phyloP scores from a whole-genome alignment of 2,329 filamentous ascomycete genomes.

The Cordyceps militaris region DNA sequence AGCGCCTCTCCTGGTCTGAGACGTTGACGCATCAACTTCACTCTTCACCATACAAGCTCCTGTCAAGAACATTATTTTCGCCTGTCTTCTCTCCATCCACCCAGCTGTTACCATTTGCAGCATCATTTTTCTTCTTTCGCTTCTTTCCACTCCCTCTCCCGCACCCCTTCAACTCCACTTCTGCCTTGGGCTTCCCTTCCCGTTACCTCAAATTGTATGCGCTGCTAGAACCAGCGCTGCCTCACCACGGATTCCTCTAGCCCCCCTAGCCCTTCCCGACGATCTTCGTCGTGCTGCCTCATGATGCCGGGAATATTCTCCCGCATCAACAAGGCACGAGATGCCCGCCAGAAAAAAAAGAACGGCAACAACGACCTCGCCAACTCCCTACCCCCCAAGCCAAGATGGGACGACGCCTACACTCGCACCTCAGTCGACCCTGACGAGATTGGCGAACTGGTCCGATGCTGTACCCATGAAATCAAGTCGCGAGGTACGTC shows the following conservation, averaged over 20 bases:
- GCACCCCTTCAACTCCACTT: not conserved
- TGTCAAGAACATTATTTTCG: not conserved
- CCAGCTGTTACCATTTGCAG: not conserved
- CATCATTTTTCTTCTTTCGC: not conserved
- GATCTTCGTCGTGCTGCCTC: slow-evolving; percentile 13
- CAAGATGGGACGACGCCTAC: slow-evolving; percentile 84
- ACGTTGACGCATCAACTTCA: slow-evolving; percentile 4
- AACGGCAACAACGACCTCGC: slow-evolving; percentile 43
- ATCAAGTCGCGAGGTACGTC: slow-evolving; percentile 82
- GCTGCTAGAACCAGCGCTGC: not conserved
- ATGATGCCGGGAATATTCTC: slow-evolving; percentile 54
- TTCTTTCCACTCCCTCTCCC: not conserved
- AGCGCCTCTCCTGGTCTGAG: slow-evolving; percentile 3
- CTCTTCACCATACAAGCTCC: not conserved
- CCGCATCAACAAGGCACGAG: slow-evolving; percentile 47
- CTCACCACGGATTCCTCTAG: not conserved
- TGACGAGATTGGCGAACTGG: slow-evolving; percentile 83
- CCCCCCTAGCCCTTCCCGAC: not conserved
- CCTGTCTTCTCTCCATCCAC: not conserved
- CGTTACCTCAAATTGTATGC: slow-evolving; percentile 1
- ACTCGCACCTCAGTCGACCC: slow-evolving; percentile 73
- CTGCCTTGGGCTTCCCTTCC: not conserved
- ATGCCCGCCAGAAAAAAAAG: slow-evolving; percentile 63
- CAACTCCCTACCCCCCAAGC: slow-evolving; percentile 55
- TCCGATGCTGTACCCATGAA: slow-evolving; percentile 79